Percentiles rank a stretch among this genome's conserved stretches.
These are phyloP conservation scores for Parvularia atlantis DNA, from an alignment of 78 protist species.

Conservation along the genomic window DNA sequence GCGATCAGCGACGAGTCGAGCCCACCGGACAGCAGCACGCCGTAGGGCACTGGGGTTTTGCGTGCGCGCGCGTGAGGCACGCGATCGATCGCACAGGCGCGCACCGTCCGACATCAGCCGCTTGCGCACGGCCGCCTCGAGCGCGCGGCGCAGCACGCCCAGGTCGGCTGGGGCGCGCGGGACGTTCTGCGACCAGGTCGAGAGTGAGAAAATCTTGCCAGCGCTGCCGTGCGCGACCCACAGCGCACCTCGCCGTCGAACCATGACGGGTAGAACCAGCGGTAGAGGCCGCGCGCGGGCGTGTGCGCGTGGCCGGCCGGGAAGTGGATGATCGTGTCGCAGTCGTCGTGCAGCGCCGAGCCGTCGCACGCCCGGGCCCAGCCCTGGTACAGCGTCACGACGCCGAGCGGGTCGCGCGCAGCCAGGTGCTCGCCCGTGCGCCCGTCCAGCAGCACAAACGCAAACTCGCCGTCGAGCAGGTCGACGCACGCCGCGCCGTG, in stretches of 20 bases:
- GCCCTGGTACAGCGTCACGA: slow-evolving; percentile 68
- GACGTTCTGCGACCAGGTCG: background rate
- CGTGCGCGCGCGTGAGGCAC: background rate
- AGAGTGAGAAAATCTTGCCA: background rate
- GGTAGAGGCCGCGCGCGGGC: slow-evolving; percentile 28
- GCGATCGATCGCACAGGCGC: background rate
- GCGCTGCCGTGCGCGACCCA: background rate
- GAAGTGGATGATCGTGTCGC: slow-evolving; percentile 51
- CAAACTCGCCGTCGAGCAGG: slow-evolving; percentile 60
- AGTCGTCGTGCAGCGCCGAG: slow-evolving; percentile 66
- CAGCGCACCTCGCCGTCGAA: slow-evolving; percentile 5
- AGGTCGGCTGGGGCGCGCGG: background rate
- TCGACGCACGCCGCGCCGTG: slow-evolving; percentile 40
- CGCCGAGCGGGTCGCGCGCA: slow-evolving; percentile 85
- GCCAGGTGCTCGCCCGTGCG: slow-evolving; percentile 32
- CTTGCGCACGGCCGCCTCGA: slow-evolving; percentile 55
- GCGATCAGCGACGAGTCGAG: slow-evolving; percentile 77
- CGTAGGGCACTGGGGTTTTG: no score
- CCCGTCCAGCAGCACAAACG: slow-evolving; percentile 56
- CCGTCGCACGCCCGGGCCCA: slow-evolving; percentile 56
- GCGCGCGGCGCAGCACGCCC: slow-evolving; percentile 29
- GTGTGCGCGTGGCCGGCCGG: slow-evolving; percentile 70
- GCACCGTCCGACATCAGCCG: slow-evolving; percentile 74
- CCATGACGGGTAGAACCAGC: slow-evolving; percentile 53
- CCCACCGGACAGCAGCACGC: slow-evolving; percentile 83